Conservation (phyloP, 2,329 filamentous ascomycete species). For the Acrocalymma vagum region DNA sequence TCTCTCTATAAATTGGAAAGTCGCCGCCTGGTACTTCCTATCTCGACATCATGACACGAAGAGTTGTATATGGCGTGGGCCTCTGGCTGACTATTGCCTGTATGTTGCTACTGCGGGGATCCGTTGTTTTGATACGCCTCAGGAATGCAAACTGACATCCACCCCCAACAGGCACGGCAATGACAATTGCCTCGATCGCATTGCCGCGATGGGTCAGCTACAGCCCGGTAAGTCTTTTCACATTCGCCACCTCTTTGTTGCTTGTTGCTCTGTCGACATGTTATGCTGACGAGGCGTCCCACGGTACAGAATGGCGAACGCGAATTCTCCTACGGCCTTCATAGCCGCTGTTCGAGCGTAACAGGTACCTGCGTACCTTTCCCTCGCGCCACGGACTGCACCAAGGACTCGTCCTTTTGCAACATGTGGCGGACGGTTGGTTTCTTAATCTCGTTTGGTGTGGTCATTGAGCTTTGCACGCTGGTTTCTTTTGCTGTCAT, state of each 20-base stretch:
- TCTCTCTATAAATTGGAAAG: no score
- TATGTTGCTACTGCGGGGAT: slow-evolving; percentile 25
- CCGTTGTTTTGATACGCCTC: slow-evolving; percentile 5
- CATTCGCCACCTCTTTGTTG: not conserved
- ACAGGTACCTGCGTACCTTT: slow-evolving; percentile 71
- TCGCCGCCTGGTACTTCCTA: no score
- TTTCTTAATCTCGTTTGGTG: slow-evolving; percentile 85
- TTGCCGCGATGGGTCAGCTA: slow-evolving; percentile 77
- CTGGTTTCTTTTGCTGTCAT: slow-evolving; percentile 83
- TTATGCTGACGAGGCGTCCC: no score
- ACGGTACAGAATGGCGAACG: slow-evolving; percentile 45
- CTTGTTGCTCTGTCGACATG: slow-evolving; percentile 12
- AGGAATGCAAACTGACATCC: slow-evolving; percentile 18
- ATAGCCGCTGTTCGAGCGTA: slow-evolving; percentile 79
- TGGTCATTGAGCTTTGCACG: slow-evolving; percentile 81
- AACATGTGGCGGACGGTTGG: slow-evolving; percentile 89
- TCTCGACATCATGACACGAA: slow-evolving; percentile 55
- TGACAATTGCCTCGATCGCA: slow-evolving; percentile 75
- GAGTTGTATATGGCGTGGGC: slow-evolving; percentile 58
- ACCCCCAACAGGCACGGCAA: slow-evolving; percentile 73
- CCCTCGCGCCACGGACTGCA: slow-evolving; percentile 73
- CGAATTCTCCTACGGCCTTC: slow-evolving; percentile 72
- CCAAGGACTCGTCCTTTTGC: slow-evolving; percentile 78
- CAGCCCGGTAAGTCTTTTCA: slow-evolving; percentile 48
- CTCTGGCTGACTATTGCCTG: slow-evolving; percentile 56